Evolutionary conservation across 148 eudicot species (phyloP).

Genomic region (Polygonum aviculare): DNA sequence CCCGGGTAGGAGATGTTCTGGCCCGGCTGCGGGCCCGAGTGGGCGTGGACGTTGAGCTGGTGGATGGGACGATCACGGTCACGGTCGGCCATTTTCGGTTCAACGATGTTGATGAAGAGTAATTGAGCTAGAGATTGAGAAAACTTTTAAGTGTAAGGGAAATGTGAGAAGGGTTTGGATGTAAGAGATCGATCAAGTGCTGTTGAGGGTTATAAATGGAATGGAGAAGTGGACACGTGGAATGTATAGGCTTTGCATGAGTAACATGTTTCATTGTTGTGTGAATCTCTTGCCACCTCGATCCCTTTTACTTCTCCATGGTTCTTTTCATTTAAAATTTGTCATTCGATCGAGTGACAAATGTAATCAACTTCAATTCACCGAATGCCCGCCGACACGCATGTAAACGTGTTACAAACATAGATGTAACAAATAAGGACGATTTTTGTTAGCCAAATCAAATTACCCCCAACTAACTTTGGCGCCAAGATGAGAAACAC

Average conservation of each 20-base stretch:
- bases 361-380: background rate
- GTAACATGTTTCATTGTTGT: background rate
- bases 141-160: background rate
- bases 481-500: too few species aligned
- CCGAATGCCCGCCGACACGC: background rate
- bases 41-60: slow-evolving; percentile 7
- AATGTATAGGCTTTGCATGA: background rate
- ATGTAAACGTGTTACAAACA: background rate
- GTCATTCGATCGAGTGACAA: background rate
- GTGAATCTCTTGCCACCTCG: background rate
- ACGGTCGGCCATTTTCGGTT: background rate
- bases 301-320: background rate
- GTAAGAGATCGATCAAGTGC: background rate
- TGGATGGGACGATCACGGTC: background rate
- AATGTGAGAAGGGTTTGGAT: background rate
- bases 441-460: too few species aligned
- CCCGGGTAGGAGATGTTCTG: background rate
- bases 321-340: too few species aligned
- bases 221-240: background rate
- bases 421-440: too few species aligned
- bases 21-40: background rate
- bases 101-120: background rate
- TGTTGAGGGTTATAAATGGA: background rate
- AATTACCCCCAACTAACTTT: too few species aligned
- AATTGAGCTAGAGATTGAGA: background rate